A percentile compares a stretch with the other conserved stretches of the same genome.
Evolutionary conservation across 2,329 filamentous ascomycete genomes (phyloP).

Genomic region (Didymosphaeria variabile): DNA sequence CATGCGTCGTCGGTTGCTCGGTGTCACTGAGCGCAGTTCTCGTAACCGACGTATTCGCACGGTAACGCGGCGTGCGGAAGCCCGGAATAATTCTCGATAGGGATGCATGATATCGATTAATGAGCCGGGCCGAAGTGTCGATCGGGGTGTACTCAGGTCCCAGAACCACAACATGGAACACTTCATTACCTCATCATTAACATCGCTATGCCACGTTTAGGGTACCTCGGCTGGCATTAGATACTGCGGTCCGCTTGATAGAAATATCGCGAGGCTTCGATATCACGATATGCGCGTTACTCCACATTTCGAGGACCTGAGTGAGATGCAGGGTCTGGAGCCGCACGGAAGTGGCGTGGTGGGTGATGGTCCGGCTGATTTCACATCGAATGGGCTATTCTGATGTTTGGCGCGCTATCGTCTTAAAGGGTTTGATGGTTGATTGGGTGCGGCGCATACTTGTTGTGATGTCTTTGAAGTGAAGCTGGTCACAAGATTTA

Average conservation of each 20-base stretch:
- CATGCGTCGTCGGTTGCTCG: neutral
- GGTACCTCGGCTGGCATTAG: neutral
- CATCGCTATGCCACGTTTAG: neutral
- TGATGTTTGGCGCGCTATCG: slow-evolving; percentile 7
- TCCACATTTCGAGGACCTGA: neutral
- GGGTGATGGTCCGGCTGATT: neutral
- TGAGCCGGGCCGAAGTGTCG: neutral
- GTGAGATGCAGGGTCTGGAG: neutral
- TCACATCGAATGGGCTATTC: neutral
- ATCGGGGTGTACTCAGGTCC: slow-evolving; percentile 5
- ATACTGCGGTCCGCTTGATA: neutral
- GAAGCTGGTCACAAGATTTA: too few species aligned
- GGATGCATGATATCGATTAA: slow-evolving; percentile 2
- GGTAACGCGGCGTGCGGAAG: neutral
- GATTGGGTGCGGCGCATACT: too few species aligned
- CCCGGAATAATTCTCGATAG: neutral
- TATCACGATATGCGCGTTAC: neutral
- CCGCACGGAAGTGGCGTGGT: neutral
- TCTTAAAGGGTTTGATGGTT: too few species aligned
- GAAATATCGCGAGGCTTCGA: neutral
- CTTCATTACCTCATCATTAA: neutral
- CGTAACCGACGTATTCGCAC: neutral
- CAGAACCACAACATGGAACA: neutral
- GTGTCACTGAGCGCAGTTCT: too few species aligned
- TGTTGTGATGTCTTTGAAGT: too few species aligned